These are phyloP conservation scores for Skeletonema menzelii DNA, from an alignment of 108 stramenopile genomes.

Conservation along the genomic window DNA sequence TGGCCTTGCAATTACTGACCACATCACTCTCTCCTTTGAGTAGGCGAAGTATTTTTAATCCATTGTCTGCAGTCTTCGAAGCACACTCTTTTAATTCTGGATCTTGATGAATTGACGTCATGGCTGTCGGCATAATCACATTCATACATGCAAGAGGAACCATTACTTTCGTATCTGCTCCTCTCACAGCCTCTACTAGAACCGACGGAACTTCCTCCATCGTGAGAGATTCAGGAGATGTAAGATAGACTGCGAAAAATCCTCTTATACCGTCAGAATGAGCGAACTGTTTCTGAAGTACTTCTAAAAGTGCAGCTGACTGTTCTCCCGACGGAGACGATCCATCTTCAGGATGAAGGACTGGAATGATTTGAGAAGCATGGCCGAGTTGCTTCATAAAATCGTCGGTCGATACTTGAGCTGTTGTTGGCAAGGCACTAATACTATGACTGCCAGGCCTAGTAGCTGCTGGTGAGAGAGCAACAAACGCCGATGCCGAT, in stretches of 20 bases:
- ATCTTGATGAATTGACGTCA: constrained; percentile 66
- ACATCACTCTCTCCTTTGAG: constrained; percentile 15
- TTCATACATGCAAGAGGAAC: constrained; percentile 74
- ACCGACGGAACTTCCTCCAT: constrained; percentile 38
- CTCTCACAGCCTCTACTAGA: constrained; percentile 42
- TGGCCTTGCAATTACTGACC: constrained; percentile 28
- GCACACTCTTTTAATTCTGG: constrained; percentile 47
- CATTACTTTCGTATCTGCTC: constrained; percentile 41
- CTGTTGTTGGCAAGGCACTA: constrained; percentile 3
- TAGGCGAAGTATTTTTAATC: constrained; percentile 38
- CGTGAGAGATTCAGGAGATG: constrained; percentile 29
- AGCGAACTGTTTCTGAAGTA: constrained; percentile 24
- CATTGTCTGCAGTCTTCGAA: constrained; percentile 57
- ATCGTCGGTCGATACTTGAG: constrained; percentile 25
- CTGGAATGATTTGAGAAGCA: constrained; percentile 35
- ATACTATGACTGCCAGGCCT: background rate
- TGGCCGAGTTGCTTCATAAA: constrained; percentile 48
- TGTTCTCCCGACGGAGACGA: constrained; percentile 1
- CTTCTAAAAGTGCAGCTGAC: background rate
- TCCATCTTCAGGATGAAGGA: constrained; percentile 14
- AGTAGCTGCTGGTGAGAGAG: background rate
- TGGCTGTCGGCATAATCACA: constrained; percentile 80
- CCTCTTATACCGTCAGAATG: constrained; percentile 81
- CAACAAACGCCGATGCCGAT: background rate
- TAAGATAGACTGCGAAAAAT: constrained; percentile 74